phyloP scores from a whole-genome alignment of 495 filamentous ascomycete species.

The Penicillium pancosmium region DNA sequence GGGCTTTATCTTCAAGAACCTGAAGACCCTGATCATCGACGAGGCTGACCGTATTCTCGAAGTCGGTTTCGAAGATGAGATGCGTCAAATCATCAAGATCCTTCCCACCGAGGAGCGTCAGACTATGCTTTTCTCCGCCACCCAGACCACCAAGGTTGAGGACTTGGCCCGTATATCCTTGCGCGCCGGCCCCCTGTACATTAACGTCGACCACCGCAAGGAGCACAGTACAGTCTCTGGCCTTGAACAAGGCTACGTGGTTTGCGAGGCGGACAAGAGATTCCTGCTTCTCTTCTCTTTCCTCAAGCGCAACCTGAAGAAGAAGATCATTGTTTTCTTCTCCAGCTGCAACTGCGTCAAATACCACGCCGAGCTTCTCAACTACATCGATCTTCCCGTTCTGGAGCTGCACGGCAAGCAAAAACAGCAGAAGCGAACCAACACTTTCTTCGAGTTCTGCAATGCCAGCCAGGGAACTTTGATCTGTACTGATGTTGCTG shows the following conservation, averaged over 20 bases:
- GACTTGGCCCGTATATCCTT: constrained; percentile 94
- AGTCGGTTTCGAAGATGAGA: constrained; percentile 98
- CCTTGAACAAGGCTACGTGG: constrained; percentile 91
- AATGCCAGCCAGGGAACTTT: constrained; percentile 89
- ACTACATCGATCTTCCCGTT: constrained; percentile 96
- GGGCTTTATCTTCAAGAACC: constrained; percentile 91
- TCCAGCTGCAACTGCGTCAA: constrained; percentile 93
- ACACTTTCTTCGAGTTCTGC: constrained; percentile 98
- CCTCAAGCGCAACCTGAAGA: constrained; percentile 84
- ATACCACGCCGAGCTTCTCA: constrained; percentile 90
- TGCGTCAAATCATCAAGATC: constrained; percentile 96
- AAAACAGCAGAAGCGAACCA: constrained; percentile 96
- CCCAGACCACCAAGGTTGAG: constrained; percentile 97
- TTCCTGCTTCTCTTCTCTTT: constrained; percentile 96
- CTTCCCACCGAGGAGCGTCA: constrained; percentile 86
- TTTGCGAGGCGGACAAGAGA: constrained; percentile 90
- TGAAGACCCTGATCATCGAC: constrained; percentile 83
- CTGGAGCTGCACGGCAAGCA: constrained; percentile 79
- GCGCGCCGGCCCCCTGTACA: constrained; percentile 88
- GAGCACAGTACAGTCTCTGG: constrained; percentile 87
- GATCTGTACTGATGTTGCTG: constrained; percentile 96
- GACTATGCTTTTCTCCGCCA: constrained; percentile 96
- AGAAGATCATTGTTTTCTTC: constrained; percentile 98
- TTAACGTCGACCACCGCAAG: constrained; percentile 84
- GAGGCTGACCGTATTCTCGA: constrained; percentile 94